phyloP scores from a whole-genome alignment of 306 rosid genomes.

The Sophora flavescens region DNA sequence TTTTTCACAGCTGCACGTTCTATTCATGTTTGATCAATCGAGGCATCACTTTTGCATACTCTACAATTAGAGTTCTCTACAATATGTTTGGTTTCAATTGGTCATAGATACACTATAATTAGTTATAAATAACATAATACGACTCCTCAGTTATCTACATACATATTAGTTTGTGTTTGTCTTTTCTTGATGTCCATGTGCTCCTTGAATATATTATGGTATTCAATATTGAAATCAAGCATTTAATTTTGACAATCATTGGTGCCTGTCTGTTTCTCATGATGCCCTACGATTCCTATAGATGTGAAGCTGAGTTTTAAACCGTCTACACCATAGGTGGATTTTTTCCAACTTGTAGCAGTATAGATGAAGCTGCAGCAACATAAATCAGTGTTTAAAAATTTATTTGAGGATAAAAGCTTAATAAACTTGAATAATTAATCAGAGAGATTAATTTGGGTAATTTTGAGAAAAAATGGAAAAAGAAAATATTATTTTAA shows the following conservation, averaged over 20 bases:
- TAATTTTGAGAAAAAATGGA: too few species aligned
- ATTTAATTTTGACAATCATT: too few species aligned
- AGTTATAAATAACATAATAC: slow-evolving; percentile 18
- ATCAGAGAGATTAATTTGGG: too few species aligned
- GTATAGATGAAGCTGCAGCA: slow-evolving; percentile 77
- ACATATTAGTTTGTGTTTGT: background rate
- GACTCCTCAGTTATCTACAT: background rate
- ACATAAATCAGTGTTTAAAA: slow-evolving; percentile 66
- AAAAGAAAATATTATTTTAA: too few species aligned
- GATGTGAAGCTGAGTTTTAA: slow-evolving; percentile 73
- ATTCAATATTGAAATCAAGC: slow-evolving; percentile 5
- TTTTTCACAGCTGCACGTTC: too few species aligned
- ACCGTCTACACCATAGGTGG: slow-evolving; percentile 65
- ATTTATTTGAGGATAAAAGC: too few species aligned
- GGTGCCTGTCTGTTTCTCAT: too few species aligned
- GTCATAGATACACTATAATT: slow-evolving; percentile 14
- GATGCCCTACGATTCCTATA: too few species aligned
- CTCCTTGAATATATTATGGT: slow-evolving; percentile 25
- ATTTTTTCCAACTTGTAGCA: slow-evolving; percentile 81
- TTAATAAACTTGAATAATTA: too few species aligned
- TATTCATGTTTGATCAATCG: slow-evolving; percentile 25
- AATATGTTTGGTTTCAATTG: slow-evolving; percentile 10
- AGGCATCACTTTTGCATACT: slow-evolving; percentile 24
- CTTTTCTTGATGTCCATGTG: slow-evolving; percentile 14
- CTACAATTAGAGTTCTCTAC: slow-evolving; percentile 12